Evolutionary conservation across 495 filamentous ascomycete genomes (phyloP), one percentile per base, ranked within the genome.

Genomic region (Copromyces sp.): DNA sequence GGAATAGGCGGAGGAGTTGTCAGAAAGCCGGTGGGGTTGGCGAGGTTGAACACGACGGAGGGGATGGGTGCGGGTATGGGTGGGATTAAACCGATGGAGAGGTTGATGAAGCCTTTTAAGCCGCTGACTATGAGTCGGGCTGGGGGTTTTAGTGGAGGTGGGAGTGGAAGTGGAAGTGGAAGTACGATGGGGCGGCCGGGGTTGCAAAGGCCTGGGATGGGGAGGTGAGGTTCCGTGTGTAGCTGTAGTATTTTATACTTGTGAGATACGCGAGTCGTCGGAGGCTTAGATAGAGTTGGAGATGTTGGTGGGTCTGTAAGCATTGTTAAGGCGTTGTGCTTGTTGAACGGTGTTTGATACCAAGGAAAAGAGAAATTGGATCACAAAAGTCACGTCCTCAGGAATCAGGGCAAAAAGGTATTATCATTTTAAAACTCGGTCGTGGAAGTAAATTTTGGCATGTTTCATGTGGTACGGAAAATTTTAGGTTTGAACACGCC

Each of bases 61-160:
- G 53, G 53, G 14, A 32, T 61, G 24, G 53, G 83, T 5, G 76
- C 83, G 11, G 74, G 79, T 14, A 77, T 76, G 4, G 78, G 74
- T 24, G 72, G 73, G 0, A 83, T 85, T 35, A 74, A 79, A 45
- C 79, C 81, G 11, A 81, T 86, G 73, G 82, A 84, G 17, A 80
- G 75, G 76, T 72, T 85, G 70, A 77, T 80, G 47, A 84, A 79
- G 70, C 84, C 84, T 42, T 86, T 85, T 71, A 85, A 84, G 77
- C 82, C 82, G 24, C 74, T 84, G 74, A 84, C 82, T 9, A 81
- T 86, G 1, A 85, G 79, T 69, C 79, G 80, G 69, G 24, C 29
- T 32, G 71, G 45, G 6, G 39, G 11, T 72, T 39, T 17, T 72
- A 32, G 41, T 65, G 71, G 17, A 3, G 9, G 7, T 14, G 45